Evolutionary conservation across 2,329 filamentous ascomycete genomes (phyloP), one percentile per base, ranked within the genome.

Genomic region (Arachnopeziza araneosa): DNA sequence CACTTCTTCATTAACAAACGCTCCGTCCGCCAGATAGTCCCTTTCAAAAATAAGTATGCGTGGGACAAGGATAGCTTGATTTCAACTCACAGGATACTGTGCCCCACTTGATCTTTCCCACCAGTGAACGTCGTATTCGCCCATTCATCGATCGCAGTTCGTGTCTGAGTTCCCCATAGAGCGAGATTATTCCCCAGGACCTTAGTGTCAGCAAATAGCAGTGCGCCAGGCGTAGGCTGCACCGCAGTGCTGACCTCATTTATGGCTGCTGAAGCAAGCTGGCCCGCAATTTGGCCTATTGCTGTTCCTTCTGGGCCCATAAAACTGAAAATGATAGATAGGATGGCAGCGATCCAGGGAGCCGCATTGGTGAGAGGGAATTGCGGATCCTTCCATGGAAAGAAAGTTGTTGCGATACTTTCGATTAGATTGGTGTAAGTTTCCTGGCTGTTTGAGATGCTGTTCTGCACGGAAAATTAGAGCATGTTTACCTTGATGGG

Each of bases 351-450:
- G 12, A 55, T 24, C 53, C 53, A 55, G 12, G 53, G 53, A 7
- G 53, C 53, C 21, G 21, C 53, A 19, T 36, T 21, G 24, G 24
- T 26, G 32, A 55, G 53, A 24, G 32, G 26, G 21, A 44, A 55
- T 23, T 55, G 26, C 12, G 53, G 53, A 26, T 55, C 53, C 23
- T 55, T 55, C 53, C 53, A 55, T n/a, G 53, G 53, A 36, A 55
- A 55, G 53, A 55, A 55, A 14, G 53, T 55, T 22, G 53, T 55
- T 8, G 32, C 32, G 12, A 55, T 55, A 36, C 53, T 48, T 7
- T 55, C 53, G 12, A 55, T 55, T 48, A 55, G 21, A 21, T 55
- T 23, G 26, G 53, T 55, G 32, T 55, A 55, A 22, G 53, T 44
- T 26, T 21, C n/a, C 21, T 55, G 53, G 53, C 53, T 48, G 32